These are phyloP conservation scores for Myxozyma neotropica DNA, from an alignment of 805 yeast genomes.

Conservation along the genomic window DNA sequence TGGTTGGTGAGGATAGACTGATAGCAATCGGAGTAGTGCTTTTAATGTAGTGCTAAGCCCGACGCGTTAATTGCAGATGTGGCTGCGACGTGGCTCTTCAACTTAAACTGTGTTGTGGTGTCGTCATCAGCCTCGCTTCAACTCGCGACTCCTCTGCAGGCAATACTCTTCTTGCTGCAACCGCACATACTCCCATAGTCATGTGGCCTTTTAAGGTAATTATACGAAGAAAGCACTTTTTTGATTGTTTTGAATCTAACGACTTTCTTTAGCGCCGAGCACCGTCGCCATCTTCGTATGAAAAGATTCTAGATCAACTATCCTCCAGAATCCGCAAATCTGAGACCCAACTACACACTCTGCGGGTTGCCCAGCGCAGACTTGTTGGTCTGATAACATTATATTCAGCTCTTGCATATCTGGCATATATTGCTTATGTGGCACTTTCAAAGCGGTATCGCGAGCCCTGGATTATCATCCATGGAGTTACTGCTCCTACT, in stretches of 20 bases:
- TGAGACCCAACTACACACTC: conserved; percentile 25
- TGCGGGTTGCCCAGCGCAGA: conserved; percentile 36
- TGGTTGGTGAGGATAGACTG: too few species aligned
- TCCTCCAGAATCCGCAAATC: conserved; percentile 38
- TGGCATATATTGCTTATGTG: conserved; percentile 34
- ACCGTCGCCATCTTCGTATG: conserved; percentile 38
- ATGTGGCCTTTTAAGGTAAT: conserved; percentile 23
- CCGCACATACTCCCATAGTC: too few species aligned
- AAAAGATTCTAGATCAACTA: conserved; percentile 42
- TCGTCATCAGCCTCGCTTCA: neutral
- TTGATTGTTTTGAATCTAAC: neutral
- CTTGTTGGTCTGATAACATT: conserved; percentile 40
- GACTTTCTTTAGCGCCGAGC: conserved; percentile 8
- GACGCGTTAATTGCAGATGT: neutral
- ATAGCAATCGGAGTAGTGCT: too few species aligned
- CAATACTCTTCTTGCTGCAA: too few species aligned
- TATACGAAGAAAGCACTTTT: neutral
- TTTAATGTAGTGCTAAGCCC: too few species aligned
- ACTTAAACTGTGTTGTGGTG: too few species aligned
- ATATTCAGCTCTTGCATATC: conserved; percentile 40
- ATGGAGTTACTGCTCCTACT: conserved; percentile 32
- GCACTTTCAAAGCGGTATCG: conserved; percentile 23
- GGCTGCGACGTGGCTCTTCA: neutral
- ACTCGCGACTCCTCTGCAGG: neutral
- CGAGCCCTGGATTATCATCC: conserved; percentile 11